phyloP scores from a whole-genome alignment of 2,329 filamentous ascomycete species.

The Trichoderma arundinaceum region DNA sequence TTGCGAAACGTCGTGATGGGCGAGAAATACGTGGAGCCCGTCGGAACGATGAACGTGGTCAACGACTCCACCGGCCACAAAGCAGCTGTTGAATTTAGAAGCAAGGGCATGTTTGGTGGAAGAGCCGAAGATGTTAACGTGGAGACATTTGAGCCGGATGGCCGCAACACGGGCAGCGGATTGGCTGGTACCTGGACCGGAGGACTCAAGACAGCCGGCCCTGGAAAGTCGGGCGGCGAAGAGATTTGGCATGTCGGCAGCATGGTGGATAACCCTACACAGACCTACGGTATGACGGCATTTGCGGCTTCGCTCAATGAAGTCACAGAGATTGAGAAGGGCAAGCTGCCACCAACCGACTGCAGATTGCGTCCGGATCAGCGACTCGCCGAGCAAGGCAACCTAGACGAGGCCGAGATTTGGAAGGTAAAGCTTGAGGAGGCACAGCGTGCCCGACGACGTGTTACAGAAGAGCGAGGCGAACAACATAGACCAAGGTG shows the following conservation, averaged over 20 bases:
- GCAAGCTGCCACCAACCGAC: conserved; percentile 79
- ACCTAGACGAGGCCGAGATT: conserved; percentile 81
- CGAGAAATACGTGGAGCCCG: conserved; percentile 96
- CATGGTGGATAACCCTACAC: conserved; percentile 77
- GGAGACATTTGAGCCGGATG: conserved; percentile 71
- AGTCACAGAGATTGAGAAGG: conserved; percentile 78
- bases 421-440: conserved; percentile 87
- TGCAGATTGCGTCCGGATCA: conserved; percentile 86
- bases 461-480: conserved; percentile 75
- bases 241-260: conserved; percentile 80
- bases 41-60: conserved; percentile 83
- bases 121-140: conserved; percentile 87
- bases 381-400: conserved; percentile 78
- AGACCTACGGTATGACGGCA: conserved; percentile 84
- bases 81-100: conserved; percentile 87
- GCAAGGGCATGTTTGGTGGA: conserved; percentile 96
- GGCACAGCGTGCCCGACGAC: conserved; percentile 75
- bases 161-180: conserved; percentile 68
- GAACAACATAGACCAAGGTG: conserved; percentile 77
- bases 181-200: conserved; percentile 86
- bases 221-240: conserved; percentile 64
- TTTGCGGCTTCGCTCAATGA: conserved; percentile 91
- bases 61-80: conserved; percentile 86
- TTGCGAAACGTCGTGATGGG: conserved; percentile 95
- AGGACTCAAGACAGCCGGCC: conserved; percentile 68